Percentiles rank a stretch among this genome's conserved stretches.
phyloP scores from a whole-genome alignment of 2,329 filamentous ascomycete species.

The Fusarium lyarnte region DNA sequence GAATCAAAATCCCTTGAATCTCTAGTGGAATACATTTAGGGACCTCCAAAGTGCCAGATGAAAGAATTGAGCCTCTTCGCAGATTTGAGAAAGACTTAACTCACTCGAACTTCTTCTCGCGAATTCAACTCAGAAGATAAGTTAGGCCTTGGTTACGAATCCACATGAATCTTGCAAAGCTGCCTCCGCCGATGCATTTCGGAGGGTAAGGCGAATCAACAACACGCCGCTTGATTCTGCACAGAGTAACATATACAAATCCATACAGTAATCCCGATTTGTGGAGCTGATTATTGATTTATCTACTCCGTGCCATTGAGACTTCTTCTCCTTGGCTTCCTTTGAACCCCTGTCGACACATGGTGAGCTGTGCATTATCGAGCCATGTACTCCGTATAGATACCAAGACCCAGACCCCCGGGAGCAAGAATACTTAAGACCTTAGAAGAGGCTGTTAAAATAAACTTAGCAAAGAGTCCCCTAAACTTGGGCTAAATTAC shows the following conservation, averaged over 20 bases:
- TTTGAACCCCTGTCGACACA: constrained; percentile 11
- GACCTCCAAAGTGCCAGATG: no score
- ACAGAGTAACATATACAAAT: background rate
- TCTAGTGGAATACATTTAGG: background rate
- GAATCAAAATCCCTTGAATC: background rate
- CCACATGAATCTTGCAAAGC: background rate
- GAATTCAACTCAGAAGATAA: background rate
- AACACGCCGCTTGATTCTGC: background rate
- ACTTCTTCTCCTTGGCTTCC: constrained; percentile 9
- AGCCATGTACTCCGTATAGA: constrained; percentile 17
- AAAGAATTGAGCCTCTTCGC: background rate
- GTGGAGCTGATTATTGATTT: background rate
- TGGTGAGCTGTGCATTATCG: constrained; percentile 18
- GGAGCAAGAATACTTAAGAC: no score
- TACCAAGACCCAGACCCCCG: background rate
- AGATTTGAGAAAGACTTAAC: background rate
- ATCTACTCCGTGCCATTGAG: background rate
- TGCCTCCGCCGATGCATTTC: background rate
- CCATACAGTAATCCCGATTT: constrained; percentile 10
- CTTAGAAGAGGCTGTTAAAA: no score
- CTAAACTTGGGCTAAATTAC: no score
- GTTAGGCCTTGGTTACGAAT: background rate
- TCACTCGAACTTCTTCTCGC: background rate
- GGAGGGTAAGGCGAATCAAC: background rate
- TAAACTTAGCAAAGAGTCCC: no score